Conservation (phyloP, 169 alveolate species). For the Plasmodium vinckei region DNA sequence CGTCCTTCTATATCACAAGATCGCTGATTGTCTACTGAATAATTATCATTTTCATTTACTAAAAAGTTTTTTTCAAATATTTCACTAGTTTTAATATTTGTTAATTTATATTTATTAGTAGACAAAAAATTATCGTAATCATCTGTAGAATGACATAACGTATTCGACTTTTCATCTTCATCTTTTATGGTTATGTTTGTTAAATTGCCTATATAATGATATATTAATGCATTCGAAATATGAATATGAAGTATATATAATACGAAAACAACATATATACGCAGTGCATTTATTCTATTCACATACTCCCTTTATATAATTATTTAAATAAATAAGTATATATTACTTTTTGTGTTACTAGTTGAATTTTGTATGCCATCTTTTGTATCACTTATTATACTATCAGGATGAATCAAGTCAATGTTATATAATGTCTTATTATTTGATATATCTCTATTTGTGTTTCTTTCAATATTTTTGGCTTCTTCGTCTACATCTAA, state of each 20-base stretch:
- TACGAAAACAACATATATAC: neutral
- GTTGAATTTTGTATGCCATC: neutral
- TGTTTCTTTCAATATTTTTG: constrained; percentile 2
- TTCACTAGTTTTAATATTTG: constrained; percentile 30
- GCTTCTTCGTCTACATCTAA: neutral
- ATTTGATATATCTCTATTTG: neutral
- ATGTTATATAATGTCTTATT: constrained; percentile 8
- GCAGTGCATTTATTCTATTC: constrained; percentile 1
- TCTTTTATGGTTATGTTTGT: neutral
- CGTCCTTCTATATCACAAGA: neutral
- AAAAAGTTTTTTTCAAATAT: constrained; percentile 48
- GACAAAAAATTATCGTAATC: constrained; percentile 7
- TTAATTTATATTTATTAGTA: constrained; percentile 14
- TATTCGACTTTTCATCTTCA: neutral
- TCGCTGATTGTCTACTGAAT: neutral
- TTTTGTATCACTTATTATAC: neutral
- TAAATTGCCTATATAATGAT: neutral
- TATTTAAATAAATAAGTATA: too few relatives aligned
- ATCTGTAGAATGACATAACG: neutral
- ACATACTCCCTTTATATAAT: neutral
- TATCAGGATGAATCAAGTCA: neutral
- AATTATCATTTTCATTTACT: neutral
- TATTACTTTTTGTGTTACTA: constrained; percentile 9
- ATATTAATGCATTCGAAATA: neutral
- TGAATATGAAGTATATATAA: too few relatives aligned